Percentiles rank a stretch among this genome's conserved stretches.
Evolutionary conservation across 495 filamentous ascomycete species (phyloP).

Genomic region (Neurospora sp.): DNA sequence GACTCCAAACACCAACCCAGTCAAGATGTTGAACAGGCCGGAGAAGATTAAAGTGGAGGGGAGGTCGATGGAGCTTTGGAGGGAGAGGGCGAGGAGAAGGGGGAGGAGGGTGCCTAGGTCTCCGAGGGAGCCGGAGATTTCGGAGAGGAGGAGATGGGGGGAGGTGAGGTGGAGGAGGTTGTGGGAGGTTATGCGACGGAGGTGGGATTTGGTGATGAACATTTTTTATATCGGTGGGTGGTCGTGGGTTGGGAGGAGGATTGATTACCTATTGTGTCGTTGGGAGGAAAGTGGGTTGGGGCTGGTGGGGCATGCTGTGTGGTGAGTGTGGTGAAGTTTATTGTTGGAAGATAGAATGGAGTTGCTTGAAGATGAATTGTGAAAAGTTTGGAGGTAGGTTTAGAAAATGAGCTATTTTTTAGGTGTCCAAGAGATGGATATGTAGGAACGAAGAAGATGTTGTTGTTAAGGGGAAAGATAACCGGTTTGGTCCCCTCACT

Average conservation of each 20-base stretch:
- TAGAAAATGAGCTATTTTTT: neutral
- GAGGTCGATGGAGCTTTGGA: slow-evolving; percentile 66
- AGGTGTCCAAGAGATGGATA: neutral
- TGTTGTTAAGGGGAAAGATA: neutral
- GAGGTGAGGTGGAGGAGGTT: neutral
- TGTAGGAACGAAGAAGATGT: neutral
- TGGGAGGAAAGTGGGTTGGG: neutral
- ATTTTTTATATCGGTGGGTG: too few species aligned
- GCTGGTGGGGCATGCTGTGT: neutral
- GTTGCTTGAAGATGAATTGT: neutral
- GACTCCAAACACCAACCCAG: slow-evolving; percentile 73
- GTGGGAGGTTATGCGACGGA: neutral
- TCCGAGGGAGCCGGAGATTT: slow-evolving; percentile 83
- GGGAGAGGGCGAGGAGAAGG: slow-evolving; percentile 70
- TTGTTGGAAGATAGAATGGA: neutral
- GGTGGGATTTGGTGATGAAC: neutral
- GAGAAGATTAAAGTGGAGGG: slow-evolving; percentile 79
- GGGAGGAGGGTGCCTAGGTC: slow-evolving; percentile 89
- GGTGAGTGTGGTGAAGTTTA: too few species aligned
- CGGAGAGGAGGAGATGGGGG: slow-evolving; percentile 16
- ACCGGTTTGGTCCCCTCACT: neutral
- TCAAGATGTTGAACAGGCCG: slow-evolving; percentile 74
- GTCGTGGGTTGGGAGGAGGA: neutral
- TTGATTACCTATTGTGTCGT: neutral
- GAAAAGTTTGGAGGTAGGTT: neutral